Conservation (phyloP, 352 stramenopile species). For the Phytophthora pistaciae region DNA sequence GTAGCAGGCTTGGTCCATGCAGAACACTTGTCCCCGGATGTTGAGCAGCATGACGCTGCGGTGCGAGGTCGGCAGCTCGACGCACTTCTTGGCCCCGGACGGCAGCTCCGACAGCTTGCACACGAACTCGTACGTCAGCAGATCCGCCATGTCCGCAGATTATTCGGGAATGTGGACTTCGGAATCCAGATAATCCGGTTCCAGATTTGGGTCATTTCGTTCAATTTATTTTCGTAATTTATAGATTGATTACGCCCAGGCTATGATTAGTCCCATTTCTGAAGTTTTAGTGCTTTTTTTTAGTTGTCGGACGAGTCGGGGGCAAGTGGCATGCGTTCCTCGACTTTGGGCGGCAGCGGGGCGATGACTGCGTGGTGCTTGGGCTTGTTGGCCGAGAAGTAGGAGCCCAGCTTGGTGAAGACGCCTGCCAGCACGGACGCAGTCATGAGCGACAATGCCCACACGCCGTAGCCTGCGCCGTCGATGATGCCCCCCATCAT, state of each 20-base stretch:
- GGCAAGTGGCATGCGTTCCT: constrained; percentile 18
- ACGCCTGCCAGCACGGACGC: constrained; percentile 58
- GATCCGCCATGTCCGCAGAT: constrained; percentile 26
- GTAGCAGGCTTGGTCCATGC: constrained; percentile 91
- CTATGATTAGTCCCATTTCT: constrained; percentile 13
- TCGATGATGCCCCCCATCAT: constrained; percentile 62
- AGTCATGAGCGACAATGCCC: constrained; percentile 57
- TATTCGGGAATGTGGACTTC: constrained; percentile 1
- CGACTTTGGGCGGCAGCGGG: constrained; percentile 39
- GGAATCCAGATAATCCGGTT: not conserved
- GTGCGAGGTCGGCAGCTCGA: constrained; percentile 65
- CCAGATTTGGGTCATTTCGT: constrained; percentile 2
- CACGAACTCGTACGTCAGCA: constrained; percentile 74
- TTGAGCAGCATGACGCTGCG: constrained; percentile 81
- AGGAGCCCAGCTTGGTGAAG: constrained; percentile 56
- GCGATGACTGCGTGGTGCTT: constrained; percentile 45
- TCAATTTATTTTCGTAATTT: not conserved
- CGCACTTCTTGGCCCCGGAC: constrained; percentile 59
- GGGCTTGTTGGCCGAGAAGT: constrained; percentile 54
- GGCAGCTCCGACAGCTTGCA: constrained; percentile 72
- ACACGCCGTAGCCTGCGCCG: constrained; percentile 52
- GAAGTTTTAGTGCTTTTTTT: not conserved
- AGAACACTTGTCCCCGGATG: constrained; percentile 70
- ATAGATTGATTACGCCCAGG: constrained; percentile 9
- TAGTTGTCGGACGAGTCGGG: constrained; percentile 2